These are phyloP conservation scores for Microdochium trichocladiopsis DNA, from an alignment of 2,329 filamentous ascomycete genomes.

Conservation along the genomic window DNA sequence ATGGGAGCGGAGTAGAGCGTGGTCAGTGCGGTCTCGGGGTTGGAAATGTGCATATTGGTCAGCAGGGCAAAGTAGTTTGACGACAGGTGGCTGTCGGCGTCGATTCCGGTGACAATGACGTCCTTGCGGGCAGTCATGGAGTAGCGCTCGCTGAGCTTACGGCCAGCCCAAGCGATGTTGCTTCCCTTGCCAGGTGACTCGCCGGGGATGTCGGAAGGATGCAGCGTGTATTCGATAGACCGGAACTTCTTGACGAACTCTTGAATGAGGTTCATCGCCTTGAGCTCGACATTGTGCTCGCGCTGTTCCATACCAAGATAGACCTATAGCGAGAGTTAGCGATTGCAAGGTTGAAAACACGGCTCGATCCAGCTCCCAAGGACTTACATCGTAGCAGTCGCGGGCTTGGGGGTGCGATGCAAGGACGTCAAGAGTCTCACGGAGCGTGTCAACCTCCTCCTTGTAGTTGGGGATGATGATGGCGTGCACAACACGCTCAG, in stretches of 20 bases:
- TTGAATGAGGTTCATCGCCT: constrained; percentile 54
- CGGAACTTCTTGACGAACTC: constrained; percentile 60
- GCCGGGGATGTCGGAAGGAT: constrained; percentile 57
- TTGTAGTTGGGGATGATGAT: constrained; percentile 71
- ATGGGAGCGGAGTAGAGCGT: constrained; percentile 65
- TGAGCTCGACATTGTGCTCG: constrained; percentile 52
- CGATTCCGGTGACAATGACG: constrained; percentile 64
- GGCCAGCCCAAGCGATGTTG: constrained; percentile 65
- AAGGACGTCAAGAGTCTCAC: constrained; percentile 62
- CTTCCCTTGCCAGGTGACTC: constrained; percentile 70
- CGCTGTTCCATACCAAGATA: constrained; percentile 69
- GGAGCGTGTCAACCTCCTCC: constrained; percentile 61
- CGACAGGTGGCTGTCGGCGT: constrained; percentile 66
- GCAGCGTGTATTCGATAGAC: constrained; percentile 59
- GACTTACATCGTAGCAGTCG: constrained; percentile 61
- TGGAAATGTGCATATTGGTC: constrained; percentile 52
- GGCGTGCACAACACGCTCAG: constrained; percentile 50
- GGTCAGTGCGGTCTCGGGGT: constrained; percentile 52
- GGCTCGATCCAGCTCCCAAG: background rate
- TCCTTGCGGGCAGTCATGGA: constrained; percentile 44
- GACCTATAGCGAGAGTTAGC: constrained; percentile 35
- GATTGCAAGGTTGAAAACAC: background rate
- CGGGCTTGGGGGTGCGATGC: constrained; percentile 59
- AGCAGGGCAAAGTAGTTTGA: constrained; percentile 61
- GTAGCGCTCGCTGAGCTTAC: constrained; percentile 57